A percentile compares a stretch with the other conserved stretches of the same genome.
These are phyloP conservation scores for Batrachochytrium dendrobatidis DNA, from an alignment of 371 early-diverging fungal genomes.

Conservation along the genomic window DNA sequence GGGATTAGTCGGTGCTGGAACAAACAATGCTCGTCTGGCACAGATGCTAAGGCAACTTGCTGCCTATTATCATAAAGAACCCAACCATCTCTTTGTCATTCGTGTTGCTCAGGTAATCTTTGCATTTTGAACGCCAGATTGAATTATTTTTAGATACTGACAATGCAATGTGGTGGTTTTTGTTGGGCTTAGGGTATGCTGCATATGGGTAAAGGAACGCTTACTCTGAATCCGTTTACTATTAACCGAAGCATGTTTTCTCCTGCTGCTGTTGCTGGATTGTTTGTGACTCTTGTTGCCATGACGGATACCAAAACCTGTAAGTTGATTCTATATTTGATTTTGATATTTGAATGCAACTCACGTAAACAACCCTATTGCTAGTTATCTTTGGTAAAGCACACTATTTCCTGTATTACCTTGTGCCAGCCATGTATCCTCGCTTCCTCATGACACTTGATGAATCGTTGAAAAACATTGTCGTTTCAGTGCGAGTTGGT, in stretches of 20 bases:
- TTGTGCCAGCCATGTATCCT: slow-evolving; percentile 92
- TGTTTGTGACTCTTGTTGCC: slow-evolving; percentile 80
- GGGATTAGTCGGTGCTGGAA: slow-evolving; percentile 98
- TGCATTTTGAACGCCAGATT: not conserved
- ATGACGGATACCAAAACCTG: slow-evolving; percentile 82
- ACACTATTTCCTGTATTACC: slow-evolving; percentile 90
- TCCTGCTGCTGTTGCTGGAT: slow-evolving; percentile 81
- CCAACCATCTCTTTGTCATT: slow-evolving; percentile 85
- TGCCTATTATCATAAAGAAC: slow-evolving; percentile 94
- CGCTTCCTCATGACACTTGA: slow-evolving; percentile 94
- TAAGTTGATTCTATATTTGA: slow-evolving; percentile 34
- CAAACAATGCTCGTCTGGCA: slow-evolving; percentile 97
- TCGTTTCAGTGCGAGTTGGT: slow-evolving; percentile 93
- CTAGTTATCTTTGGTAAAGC: slow-evolving; percentile 74
- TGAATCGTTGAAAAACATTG: slow-evolving; percentile 67
- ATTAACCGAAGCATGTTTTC: slow-evolving; percentile 86
- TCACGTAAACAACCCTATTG: not conserved
- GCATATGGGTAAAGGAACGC: slow-evolving; percentile 97
- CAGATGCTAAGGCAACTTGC: slow-evolving; percentile 96
- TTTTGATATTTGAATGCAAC: not conserved
- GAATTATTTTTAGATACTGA: not conserved
- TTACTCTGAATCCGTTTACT: slow-evolving; percentile 91
- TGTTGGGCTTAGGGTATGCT: slow-evolving; percentile 60
- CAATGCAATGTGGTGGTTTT: slow-evolving; percentile 1
- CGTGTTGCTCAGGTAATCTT: slow-evolving; percentile 84